Conservation (phyloP, 495 filamentous ascomycete species). For the Xylaria curta region DNA sequence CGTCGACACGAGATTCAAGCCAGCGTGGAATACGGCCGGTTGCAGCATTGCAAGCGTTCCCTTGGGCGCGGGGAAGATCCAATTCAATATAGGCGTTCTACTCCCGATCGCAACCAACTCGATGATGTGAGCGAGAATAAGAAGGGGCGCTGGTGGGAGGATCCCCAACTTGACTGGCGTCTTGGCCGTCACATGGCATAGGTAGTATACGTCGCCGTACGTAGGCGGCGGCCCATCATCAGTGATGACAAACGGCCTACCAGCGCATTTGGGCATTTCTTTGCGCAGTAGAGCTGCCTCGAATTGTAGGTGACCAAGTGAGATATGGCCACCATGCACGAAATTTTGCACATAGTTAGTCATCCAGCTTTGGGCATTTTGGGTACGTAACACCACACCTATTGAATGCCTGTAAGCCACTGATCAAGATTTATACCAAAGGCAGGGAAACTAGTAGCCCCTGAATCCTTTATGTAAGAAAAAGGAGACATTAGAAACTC, state of each 20-base stretch:
- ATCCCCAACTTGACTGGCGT: slow-evolving; percentile 41
- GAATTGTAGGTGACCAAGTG: slow-evolving; percentile 61
- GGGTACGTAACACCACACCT: slow-evolving; percentile 21
- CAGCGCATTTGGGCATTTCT: slow-evolving; percentile 47
- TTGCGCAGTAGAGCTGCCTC: slow-evolving; percentile 57
- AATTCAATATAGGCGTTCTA: slow-evolving; percentile 45
- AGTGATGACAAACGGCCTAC: slow-evolving; percentile 50
- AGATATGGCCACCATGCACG: slow-evolving; percentile 62
- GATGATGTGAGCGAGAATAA: slow-evolving; percentile 55
- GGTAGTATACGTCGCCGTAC: slow-evolving; percentile 43
- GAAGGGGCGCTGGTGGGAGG: slow-evolving; percentile 51
- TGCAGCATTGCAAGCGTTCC: slow-evolving; percentile 53
- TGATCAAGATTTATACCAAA: neutral
- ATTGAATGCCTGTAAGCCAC: slow-evolving; percentile 5
- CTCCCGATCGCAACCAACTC: slow-evolving; percentile 49
- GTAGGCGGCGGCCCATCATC: slow-evolving; percentile 45
- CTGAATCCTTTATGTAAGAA: neutral
- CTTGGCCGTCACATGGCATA: slow-evolving; percentile 28
- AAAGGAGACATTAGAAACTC: slow-evolving; percentile 10
- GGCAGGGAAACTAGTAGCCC: neutral
- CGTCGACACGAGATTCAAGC: slow-evolving; percentile 52
- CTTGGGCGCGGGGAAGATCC: slow-evolving; percentile 45
- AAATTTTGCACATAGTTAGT: slow-evolving; percentile 60
- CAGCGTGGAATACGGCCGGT: slow-evolving; percentile 55
- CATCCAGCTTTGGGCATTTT: slow-evolving; percentile 48